phyloP scores from a whole-genome alignment of 768 basidiomycete species.

The Chiua virens region DNA sequence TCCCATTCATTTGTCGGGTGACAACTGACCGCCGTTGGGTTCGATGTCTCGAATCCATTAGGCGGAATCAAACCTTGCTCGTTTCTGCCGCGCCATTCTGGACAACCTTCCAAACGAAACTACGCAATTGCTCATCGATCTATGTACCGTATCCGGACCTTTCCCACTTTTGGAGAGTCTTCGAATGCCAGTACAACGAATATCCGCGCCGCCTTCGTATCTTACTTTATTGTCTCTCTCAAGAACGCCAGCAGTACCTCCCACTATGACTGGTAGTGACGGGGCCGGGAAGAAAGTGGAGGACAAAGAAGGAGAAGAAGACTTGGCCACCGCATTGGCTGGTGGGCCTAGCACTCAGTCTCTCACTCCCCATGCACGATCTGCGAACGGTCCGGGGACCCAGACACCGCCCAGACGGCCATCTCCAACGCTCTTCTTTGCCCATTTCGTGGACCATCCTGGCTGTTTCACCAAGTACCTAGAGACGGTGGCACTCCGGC shows the following conservation, averaged over 20 bases:
- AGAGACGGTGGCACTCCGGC: slow-evolving; percentile 75
- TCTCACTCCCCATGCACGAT: slow-evolving; percentile 4
- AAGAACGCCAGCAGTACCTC: slow-evolving; percentile 45
- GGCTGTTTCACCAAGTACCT: slow-evolving; percentile 83
- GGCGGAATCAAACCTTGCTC: slow-evolving; percentile 84
- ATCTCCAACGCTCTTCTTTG: slow-evolving; percentile 86
- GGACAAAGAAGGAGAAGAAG: slow-evolving; percentile 17
- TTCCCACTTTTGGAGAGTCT: slow-evolving; percentile 35
- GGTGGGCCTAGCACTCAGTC: slow-evolving; percentile 30
- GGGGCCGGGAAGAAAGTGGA: slow-evolving; percentile 21
- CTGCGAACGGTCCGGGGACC: slow-evolving; percentile 11
- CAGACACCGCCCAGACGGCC: slow-evolving; percentile 51
- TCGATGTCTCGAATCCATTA: slow-evolving; percentile 25
- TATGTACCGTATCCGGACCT: slow-evolving; percentile 71
- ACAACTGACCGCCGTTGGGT: not conserved
- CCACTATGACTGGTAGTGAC: slow-evolving; percentile 39
- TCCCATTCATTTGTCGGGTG: not conserved
- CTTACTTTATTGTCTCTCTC: slow-evolving; percentile 80
- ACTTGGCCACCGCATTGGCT: slow-evolving; percentile 11
- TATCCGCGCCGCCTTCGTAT: slow-evolving; percentile 56
- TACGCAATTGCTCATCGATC: slow-evolving; percentile 86
- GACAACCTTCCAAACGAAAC: slow-evolving; percentile 83
- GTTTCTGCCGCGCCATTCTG: slow-evolving; percentile 87
- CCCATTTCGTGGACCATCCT: slow-evolving; percentile 91
- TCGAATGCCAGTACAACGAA: slow-evolving; percentile 23